Base-by-base conservation (phyloP, 768 basidiomycete genomes). In the Leccinum variicolor region DNA sequence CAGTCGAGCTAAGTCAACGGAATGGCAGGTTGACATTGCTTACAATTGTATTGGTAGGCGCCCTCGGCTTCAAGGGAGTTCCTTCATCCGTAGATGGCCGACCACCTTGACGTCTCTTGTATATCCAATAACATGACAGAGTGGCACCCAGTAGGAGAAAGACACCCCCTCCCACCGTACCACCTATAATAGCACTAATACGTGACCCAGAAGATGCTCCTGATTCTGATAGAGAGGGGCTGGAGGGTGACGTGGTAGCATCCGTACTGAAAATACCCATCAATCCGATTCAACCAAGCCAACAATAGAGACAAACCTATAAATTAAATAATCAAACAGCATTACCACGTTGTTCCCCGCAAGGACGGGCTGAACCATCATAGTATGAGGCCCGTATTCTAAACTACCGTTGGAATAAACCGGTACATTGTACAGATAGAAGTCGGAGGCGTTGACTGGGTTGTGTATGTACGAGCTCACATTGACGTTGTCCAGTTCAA, bases 311-410 rank as follows among this genome's bases (percentile, higher is more conserved):
- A 55, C 62, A 2, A 26, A 64, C 62, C 57, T 63, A 26, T 66
- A 66, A 43, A 66, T 48, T 3, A 63, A 23, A 47, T 66, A 66
- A 23, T 65, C 64, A 9, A 64, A 64, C 8, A 63, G n/a, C 3
- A 64, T 61, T 36, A 61, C 52, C 25, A 63, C 45, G 0, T 26
- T 13, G 29, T 36, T 11, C 28, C 43, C 17, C 19, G 43, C 2
- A 29, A 29, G 2, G n/a, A 53, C 23, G 45, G 64, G 58, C 25
- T 55, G 36, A 14, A 66, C 34, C 17, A 4, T n/a, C 58, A 66
- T 54, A 15, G 1, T 55, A 33, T 65, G 61, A 17, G 49, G 13
- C 9, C 58, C 61, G 9, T 2, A 45, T 4, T 6, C 11, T 11
- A 64, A 23, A 3, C 50, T 53, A 3, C 29, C 47, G 47, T 64